Percentiles rank a stretch among this genome's conserved stretches.
phyloP scores from a whole-genome alignment of 2,329 filamentous ascomycete genomes.

The Ramichloridium luteum region DNA sequence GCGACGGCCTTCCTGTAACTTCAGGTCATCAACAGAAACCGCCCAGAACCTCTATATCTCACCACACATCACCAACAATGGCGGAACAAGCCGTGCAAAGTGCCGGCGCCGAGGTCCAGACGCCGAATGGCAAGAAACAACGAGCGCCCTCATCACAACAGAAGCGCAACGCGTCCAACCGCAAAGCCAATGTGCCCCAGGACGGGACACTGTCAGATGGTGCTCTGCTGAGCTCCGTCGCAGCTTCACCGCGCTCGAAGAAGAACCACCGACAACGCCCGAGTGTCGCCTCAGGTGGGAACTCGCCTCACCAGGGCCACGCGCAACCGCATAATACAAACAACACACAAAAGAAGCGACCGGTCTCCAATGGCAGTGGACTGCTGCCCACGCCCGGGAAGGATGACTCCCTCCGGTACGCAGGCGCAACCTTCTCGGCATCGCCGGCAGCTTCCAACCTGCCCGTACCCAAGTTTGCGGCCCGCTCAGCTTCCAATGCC shows the following conservation, averaged over 20 bases:
- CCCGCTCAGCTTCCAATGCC: constrained; percentile 58
- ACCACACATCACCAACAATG: no score
- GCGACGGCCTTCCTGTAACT: no score
- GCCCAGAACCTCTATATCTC: no score
- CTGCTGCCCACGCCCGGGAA: constrained; percentile 33
- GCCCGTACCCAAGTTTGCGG: constrained; percentile 79
- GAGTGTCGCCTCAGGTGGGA: constrained; percentile 8
- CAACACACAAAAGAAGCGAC: constrained; percentile 22
- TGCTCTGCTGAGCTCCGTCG: constrained; percentile 12
- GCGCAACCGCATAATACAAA: constrained; percentile 6
- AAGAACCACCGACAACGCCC: constrained; percentile 15
- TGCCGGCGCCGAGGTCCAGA: background rate
- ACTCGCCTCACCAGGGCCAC: background rate
- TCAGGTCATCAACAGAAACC: no score
- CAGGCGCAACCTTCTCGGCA: constrained; percentile 86
- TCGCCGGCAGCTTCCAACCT: constrained; percentile 84
- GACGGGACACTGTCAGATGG: constrained; percentile 20
- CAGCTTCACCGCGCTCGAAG: constrained; percentile 13
- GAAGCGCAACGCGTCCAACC: constrained; percentile 14
- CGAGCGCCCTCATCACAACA: constrained; percentile 10
- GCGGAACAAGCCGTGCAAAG: no score
- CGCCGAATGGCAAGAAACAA: constrained; percentile 8
- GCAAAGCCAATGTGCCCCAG: constrained; percentile 10
- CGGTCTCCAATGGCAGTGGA: constrained; percentile 32
- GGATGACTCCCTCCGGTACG: constrained; percentile 52